Conservation (phyloP, 2,329 filamentous ascomycete genomes). For the Plectosphaerella sp. region DNA sequence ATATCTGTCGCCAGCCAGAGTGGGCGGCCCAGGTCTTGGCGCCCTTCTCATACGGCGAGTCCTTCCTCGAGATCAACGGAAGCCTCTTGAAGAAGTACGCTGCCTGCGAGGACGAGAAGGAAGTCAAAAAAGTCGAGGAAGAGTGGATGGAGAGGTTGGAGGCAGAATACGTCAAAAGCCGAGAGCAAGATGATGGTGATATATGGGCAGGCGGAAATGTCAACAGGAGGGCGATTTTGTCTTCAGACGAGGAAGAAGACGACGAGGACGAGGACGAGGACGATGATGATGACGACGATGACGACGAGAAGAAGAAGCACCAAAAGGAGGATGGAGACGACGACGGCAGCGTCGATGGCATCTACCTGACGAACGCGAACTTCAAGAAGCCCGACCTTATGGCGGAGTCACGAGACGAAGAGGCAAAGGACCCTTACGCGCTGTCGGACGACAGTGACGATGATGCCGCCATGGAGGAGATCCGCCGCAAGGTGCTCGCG, state of each 20-base stretch:
- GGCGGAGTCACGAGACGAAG: slow-evolving; percentile 35
- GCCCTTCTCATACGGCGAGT: slow-evolving; percentile 82
- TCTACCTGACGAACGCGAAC: slow-evolving; percentile 56
- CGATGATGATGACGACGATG: slow-evolving; percentile 34
- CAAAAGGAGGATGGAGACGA: slow-evolving; percentile 30
- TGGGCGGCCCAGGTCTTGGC: slow-evolving; percentile 84
- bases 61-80: slow-evolving; percentile 88
- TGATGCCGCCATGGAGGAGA: slow-evolving; percentile 82
- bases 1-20: slow-evolving; percentile 84
- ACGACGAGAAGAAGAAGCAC: slow-evolving; percentile 35
- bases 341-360: slow-evolving; percentile 47
- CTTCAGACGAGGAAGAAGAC: slow-evolving; percentile 52
- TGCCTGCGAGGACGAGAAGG: slow-evolving; percentile 74
- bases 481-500: slow-evolving; percentile 82
- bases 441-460: slow-evolving; percentile 80
- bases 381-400: slow-evolving; percentile 20
- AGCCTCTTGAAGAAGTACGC: slow-evolving; percentile 80
- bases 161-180: slow-evolving; percentile 78
- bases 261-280: slow-evolving; percentile 45
- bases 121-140: slow-evolving; percentile 77
- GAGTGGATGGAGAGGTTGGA: slow-evolving; percentile 89
- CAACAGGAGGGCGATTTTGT: slow-evolving; percentile 57
- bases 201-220: slow-evolving; percentile 90
- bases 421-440: slow-evolving; percentile 63
- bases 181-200: slow-evolving; percentile 62